A percentile compares a stretch with the other conserved stretches of the same genome.
Conservation (phyloP, 805 yeast species). For the Wickerhamomyces queroliae region DNA sequence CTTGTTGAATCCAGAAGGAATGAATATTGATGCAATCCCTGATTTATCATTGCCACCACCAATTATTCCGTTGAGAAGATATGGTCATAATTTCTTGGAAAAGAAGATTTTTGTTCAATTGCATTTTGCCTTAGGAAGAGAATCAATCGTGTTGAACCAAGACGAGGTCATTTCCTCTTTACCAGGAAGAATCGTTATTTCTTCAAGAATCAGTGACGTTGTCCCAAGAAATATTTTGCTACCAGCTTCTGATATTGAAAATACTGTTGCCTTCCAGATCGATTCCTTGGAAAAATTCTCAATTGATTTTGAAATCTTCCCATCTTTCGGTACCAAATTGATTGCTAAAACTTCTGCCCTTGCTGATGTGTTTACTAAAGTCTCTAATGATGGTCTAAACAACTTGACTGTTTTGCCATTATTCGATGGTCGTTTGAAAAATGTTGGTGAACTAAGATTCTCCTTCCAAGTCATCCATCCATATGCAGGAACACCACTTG, state of each 20-base stretch:
- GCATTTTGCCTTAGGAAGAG: slow-evolving; percentile 47
- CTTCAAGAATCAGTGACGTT: slow-evolving; percentile 69
- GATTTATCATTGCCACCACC: slow-evolving; percentile 94
- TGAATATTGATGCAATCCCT: slow-evolving; percentile 70
- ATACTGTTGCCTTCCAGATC: slow-evolving; percentile 75
- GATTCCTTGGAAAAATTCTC: slow-evolving; percentile 69
- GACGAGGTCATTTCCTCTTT: slow-evolving; percentile 40
- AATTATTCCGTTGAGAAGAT: slow-evolving; percentile 84
- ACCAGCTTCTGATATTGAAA: slow-evolving; percentile 56
- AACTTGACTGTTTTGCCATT: slow-evolving; percentile 55
- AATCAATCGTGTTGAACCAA: slow-evolving; percentile 38
- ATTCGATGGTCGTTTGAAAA: slow-evolving; percentile 73
- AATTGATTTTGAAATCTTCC: slow-evolving; percentile 85
- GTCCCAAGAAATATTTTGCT: slow-evolving; percentile 83
- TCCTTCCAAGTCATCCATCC: slow-evolving; percentile 83
- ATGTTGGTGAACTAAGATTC: slow-evolving; percentile 76
- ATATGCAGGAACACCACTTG: slow-evolving; percentile 77
- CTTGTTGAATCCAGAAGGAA: slow-evolving; percentile 21
- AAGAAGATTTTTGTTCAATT: slow-evolving; percentile 82
- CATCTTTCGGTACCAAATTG: slow-evolving; percentile 89
- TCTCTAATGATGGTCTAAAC: slow-evolving; percentile 29
- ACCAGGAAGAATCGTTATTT: slow-evolving; percentile 80
- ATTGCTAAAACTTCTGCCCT: slow-evolving; percentile 86
- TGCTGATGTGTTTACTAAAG: slow-evolving; percentile 40
- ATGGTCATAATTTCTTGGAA: slow-evolving; percentile 94